Percentiles rank a stretch among this genome's conserved stretches.
phyloP scores from a whole-genome alignment of 2,329 filamentous ascomycete genomes.

The Aspergillus sp. region DNA sequence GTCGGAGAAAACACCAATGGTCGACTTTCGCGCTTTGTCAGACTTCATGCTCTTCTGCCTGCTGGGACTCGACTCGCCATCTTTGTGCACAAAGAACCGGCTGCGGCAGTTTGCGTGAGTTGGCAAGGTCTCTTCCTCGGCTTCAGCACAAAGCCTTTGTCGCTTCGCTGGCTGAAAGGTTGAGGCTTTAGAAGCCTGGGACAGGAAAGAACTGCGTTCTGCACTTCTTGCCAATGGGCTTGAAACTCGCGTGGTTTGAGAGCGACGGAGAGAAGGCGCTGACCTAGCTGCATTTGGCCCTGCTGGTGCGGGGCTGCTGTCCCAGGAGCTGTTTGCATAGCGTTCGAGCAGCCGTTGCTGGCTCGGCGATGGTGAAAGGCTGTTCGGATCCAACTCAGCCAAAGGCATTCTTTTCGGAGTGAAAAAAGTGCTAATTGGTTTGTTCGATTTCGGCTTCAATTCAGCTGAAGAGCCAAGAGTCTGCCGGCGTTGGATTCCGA shows the following conservation, averaged over 20 bases:
- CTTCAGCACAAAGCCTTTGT: conserved; percentile 47
- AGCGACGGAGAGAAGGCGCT: conserved; percentile 23
- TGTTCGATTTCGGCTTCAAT: conserved; percentile 53
- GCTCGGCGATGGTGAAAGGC: conserved; percentile 59
- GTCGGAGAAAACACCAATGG: conserved; percentile 48
- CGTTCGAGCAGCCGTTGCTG: conserved; percentile 54
- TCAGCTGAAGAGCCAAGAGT: conserved; percentile 42
- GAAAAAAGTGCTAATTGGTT: conserved; percentile 60
- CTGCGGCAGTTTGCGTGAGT: conserved; percentile 35
- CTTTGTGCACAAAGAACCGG: conserved; percentile 40
- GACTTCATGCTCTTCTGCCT: conserved; percentile 27
- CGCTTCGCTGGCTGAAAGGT: conserved; percentile 45
- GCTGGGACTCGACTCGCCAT: conserved; percentile 33
- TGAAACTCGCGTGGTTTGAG: conserved; percentile 30
- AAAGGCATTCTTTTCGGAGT: conserved; percentile 57
- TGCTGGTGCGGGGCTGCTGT: conserved; percentile 43
- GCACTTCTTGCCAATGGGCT: conserved; percentile 37
- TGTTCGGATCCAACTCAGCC: conserved; percentile 62
- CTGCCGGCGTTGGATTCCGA: conserved; percentile 32
- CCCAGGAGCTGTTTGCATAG: conserved; percentile 50
- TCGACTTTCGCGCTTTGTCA: conserved; percentile 38
- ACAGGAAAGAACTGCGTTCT: conserved; percentile 35
- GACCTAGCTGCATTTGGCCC: conserved; percentile 29
- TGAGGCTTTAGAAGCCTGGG: conserved; percentile 31
- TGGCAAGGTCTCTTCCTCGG: conserved; percentile 27